phyloP scores from a whole-genome alignment of 1,284 basidiomycete species.

The Mycena sp. region DNA sequence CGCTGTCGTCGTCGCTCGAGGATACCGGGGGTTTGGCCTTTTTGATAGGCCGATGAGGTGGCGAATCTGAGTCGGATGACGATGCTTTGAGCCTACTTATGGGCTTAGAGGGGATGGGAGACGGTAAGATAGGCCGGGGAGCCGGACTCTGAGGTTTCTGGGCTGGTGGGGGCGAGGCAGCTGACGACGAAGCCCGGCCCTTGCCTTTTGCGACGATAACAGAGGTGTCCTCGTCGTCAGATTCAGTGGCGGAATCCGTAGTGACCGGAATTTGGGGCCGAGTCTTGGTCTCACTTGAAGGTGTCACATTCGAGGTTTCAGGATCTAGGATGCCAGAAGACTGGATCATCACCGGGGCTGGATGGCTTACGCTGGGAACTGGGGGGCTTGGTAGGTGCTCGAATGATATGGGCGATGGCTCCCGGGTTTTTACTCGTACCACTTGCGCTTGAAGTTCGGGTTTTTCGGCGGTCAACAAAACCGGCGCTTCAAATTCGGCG shows the following conservation, averaged over 20 bases:
- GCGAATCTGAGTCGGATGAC: constrained; percentile 54
- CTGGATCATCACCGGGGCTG: constrained; percentile 1
- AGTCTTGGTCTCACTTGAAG: constrained; percentile 6
- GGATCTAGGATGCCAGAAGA: neutral
- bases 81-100: constrained; percentile 34
- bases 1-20: constrained; percentile 65
- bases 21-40: constrained; percentile 52
- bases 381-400: constrained; percentile 20
- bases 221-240: constrained; percentile 41
- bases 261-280: constrained; percentile 31
- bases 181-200: constrained; percentile 27
- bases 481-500: constrained; percentile 46
- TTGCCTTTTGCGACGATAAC: constrained; percentile 30
- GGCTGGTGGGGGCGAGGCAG: constrained; percentile 18
- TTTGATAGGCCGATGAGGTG: constrained; percentile 57
- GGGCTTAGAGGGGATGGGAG: constrained; percentile 24
- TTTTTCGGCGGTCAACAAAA: constrained; percentile 51
- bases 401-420: constrained; percentile 23
- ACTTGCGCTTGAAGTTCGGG: constrained; percentile 44
- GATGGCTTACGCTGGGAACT: constrained; percentile 20
- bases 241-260: constrained; percentile 60
- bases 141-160: constrained; percentile 11
- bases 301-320: neutral
- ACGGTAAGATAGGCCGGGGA: constrained; percentile 4
- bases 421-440: constrained; percentile 19